Evolutionary conservation across 225 moss, liverwort and hornwort species (phyloP).

Genomic region (Sphagnum tenellum): DNA sequence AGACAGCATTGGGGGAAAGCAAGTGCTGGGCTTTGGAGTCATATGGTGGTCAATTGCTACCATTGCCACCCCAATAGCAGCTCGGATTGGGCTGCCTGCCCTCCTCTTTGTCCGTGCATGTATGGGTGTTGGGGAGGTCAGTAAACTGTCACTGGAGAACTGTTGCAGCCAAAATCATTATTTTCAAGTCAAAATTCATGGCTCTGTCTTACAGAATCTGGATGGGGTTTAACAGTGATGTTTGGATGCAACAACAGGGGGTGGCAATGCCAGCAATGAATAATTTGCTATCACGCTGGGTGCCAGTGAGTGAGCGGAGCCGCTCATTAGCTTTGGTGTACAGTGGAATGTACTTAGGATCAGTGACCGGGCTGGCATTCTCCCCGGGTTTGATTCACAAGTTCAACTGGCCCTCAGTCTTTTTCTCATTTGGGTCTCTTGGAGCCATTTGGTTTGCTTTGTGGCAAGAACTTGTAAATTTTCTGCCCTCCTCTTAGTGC

Average conservation of each 20-base stretch:
- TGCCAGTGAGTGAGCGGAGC: constrained; percentile 83
- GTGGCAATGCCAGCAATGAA: constrained; percentile 99
- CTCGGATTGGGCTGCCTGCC: constrained; percentile 76
- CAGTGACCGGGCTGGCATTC: constrained; percentile 82
- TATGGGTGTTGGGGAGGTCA: constrained; percentile 97
- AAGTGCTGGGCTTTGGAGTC: constrained; percentile 94
- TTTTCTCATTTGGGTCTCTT: constrained; percentile 84
- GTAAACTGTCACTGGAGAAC: background rate
- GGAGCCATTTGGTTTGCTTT: constrained; percentile 76
- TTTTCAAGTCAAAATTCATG: no score
- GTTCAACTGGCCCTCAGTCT: constrained; percentile 89
- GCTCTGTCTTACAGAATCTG: no score
- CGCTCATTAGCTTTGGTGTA: constrained; percentile 91
- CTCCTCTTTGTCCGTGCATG: constrained; percentile 94
- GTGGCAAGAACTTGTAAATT: constrained; percentile 72
- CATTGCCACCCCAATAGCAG: constrained; percentile 84
- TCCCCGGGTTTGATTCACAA: constrained; percentile 85
- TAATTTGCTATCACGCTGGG: constrained; percentile 88
- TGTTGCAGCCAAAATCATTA: no score
- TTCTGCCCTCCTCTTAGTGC: no score
- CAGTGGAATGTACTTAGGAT: constrained; percentile 98
- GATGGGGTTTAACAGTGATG: no score
- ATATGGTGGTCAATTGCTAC: constrained; percentile 99
- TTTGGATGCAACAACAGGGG: constrained; percentile 36
- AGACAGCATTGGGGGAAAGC: constrained; percentile 94